These are phyloP conservation scores for Zychaea mexicana DNA, from an alignment of 371 early-diverging fungal genomes.

Conservation along the genomic window DNA sequence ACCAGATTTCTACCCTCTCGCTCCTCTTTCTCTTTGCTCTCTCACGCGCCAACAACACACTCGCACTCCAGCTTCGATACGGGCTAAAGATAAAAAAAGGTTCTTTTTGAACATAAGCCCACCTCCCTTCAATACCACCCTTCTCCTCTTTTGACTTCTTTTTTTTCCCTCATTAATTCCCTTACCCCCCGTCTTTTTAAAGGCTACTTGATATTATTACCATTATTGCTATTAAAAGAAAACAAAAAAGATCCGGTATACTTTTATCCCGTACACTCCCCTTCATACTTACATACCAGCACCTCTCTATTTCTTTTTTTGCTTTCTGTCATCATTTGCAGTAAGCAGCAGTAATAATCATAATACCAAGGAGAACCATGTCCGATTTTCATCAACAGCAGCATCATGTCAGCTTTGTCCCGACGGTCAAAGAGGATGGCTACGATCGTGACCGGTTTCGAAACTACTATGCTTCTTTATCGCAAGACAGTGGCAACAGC, in stretches of 20 bases:
- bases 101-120: too few relatives aligned
- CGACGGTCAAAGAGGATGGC: background rate
- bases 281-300: too few relatives aligned
- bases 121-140: background rate
- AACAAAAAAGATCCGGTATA: too few relatives aligned
- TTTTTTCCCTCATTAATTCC: background rate
- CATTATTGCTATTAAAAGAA: too few relatives aligned
- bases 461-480: constrained; percentile 2
- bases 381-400: constrained; percentile 1
- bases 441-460: constrained; percentile 8
- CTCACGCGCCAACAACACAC: too few relatives aligned
- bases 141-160: background rate
- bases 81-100: constrained; percentile 1
- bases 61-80: too few relatives aligned
- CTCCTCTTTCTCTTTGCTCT: too few relatives aligned
- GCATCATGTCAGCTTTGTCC: constrained; percentile 3
- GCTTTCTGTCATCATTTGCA: background rate
- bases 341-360: background rate
- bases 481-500: background rate
- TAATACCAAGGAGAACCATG: background rate
- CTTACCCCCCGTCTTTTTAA: background rate
- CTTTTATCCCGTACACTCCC: too few relatives aligned
- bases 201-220: too few relatives aligned
- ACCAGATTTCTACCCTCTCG: too few relatives aligned
- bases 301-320: background rate